Conservation (phyloP, 306 rosid genomes). For the Benincasa hispida region DNA sequence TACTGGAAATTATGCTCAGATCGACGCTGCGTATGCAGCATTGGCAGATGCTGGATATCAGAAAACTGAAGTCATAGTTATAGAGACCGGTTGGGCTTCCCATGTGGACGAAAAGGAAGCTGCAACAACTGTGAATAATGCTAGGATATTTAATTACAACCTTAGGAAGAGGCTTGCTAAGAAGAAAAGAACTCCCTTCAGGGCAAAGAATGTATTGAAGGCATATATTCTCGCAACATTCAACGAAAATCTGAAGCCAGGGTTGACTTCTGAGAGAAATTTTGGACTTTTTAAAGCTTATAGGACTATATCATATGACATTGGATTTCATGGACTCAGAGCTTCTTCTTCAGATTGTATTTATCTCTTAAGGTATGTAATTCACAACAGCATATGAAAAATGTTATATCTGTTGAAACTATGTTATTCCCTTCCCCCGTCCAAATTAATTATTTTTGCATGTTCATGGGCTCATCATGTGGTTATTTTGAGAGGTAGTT, state of each 20-base stretch:
- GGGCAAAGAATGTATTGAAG: conserved; percentile 66
- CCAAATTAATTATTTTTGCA: no score
- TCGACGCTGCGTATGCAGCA: conserved; percentile 89
- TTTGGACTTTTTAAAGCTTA: conserved; percentile 85
- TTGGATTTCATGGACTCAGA: conserved; percentile 78
- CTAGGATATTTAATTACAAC: conserved; percentile 80
- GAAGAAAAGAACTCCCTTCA: conserved; percentile 85
- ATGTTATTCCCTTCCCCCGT: neutral
- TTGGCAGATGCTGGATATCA: conserved; percentile 62
- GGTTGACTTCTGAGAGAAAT: conserved; percentile 70
- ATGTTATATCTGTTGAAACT: neutral
- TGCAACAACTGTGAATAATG: conserved; percentile 65
- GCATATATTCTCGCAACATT: conserved; percentile 79
- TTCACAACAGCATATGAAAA: neutral
- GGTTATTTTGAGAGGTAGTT: no score
- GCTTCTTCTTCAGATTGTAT: conserved; percentile 45
- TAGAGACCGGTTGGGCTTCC: conserved; percentile 99
- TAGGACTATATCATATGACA: conserved; percentile 72
- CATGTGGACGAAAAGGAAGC: conserved; percentile 49
- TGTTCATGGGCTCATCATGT: no score
- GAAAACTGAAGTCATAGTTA: conserved; percentile 78
- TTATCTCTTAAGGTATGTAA: conserved; percentile 52
- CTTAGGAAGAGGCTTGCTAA: conserved; percentile 84
- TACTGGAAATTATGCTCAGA: no score
- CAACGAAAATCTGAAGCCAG: conserved; percentile 60